Percentiles rank a stretch among this genome's conserved stretches.
These are phyloP conservation scores for Fusarium hostae DNA, from an alignment of 2,329 filamentous ascomycete genomes.

Conservation along the genomic window DNA sequence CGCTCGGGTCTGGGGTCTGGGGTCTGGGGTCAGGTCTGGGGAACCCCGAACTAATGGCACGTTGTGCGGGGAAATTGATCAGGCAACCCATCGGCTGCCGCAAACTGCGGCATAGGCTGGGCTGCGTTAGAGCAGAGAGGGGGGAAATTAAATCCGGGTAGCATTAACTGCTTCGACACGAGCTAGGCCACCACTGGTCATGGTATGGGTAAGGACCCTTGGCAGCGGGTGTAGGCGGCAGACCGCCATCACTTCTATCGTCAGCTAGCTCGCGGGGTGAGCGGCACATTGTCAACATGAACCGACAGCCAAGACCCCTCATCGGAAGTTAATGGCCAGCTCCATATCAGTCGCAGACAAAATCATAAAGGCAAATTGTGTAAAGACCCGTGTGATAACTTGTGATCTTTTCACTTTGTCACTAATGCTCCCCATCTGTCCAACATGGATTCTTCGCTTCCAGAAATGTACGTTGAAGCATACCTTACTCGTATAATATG, in stretches of 20 bases:
- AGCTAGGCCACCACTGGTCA: background rate
- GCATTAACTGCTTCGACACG: background rate
- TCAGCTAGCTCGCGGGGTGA: background rate
- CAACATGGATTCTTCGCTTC: background rate
- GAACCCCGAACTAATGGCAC: background rate
- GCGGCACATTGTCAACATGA: background rate
- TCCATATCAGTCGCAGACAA: background rate
- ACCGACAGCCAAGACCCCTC: background rate
- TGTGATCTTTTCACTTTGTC: background rate
- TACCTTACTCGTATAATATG: too few relatives aligned
- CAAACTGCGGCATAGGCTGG: background rate
- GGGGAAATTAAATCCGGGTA: background rate
- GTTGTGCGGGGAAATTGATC: background rate
- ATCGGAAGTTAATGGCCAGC: background rate
- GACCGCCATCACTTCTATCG: background rate
- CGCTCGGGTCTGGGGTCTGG: background rate
- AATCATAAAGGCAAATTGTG: background rate
- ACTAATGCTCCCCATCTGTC: background rate
- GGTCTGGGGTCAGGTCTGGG: background rate
- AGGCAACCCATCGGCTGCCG: background rate
- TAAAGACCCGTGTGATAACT: background rate
- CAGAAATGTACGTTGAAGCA: background rate
- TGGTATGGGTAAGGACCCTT: background rate
- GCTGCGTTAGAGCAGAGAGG: background rate
- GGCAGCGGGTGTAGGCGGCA: background rate